phyloP scores from a whole-genome alignment of 2,329 filamentous ascomycete genomes.

The Talaromyces sp. region DNA sequence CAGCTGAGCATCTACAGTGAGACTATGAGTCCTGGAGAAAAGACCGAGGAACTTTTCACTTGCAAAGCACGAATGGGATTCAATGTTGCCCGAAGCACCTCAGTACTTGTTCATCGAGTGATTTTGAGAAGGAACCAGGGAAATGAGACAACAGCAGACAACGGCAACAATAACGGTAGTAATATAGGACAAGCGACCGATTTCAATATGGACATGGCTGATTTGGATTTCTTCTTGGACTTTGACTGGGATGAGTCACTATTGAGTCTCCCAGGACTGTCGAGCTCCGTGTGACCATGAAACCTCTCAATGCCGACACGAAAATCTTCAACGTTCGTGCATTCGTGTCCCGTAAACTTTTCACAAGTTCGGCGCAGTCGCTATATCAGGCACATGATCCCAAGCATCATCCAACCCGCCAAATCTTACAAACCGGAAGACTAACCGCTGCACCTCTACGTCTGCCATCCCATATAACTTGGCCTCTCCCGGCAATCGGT shows the following conservation, averaged over 20 bases:
- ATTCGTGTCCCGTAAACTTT: background rate
- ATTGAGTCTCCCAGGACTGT: background rate
- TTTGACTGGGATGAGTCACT: slow-evolving; percentile 14
- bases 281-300: background rate
- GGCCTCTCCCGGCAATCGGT: background rate
- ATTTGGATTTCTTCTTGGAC: slow-evolving; percentile 6
- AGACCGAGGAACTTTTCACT: slow-evolving; percentile 4
- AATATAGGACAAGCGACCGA: background rate
- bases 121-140: background rate
- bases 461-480: background rate
- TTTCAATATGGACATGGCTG: background rate
- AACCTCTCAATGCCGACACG: background rate
- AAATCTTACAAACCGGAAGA: background rate
- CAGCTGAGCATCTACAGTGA: slow-evolving; percentile 12
- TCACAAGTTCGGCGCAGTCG: background rate
- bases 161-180: background rate
- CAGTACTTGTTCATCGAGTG: slow-evolving; percentile 3
- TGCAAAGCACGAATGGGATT: slow-evolving; percentile 10
- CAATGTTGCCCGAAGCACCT: slow-evolving; percentile 9
- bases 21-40: slow-evolving; percentile 1
- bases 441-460: background rate
- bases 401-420: background rate
- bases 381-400: background rate
- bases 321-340: too few species aligned
- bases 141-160: background rate